Conservation (phyloP, 495 filamentous ascomycete genomes). For the Oidiodendron maius region DNA sequence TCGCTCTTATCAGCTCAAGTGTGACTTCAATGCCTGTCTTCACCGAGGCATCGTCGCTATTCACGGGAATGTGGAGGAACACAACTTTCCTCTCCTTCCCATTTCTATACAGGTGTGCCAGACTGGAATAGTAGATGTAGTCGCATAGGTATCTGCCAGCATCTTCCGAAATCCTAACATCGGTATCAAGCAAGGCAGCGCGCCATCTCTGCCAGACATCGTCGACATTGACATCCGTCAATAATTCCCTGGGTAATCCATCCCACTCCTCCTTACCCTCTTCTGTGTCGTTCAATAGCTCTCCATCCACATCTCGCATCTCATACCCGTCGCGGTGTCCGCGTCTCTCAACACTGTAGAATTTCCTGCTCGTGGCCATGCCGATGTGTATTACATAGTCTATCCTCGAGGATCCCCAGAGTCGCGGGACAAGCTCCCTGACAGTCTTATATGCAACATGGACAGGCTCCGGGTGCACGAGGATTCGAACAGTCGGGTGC, state of each 20-base stretch:
- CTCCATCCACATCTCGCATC: slow-evolving; percentile 61
- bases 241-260: slow-evolving; percentile 37
- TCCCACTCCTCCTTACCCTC: slow-evolving; percentile 37
- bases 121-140: slow-evolving; percentile 76
- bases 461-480: slow-evolving; percentile 54
- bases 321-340: slow-evolving; percentile 73
- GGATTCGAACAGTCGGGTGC: slow-evolving; percentile 24
- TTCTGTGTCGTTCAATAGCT: slow-evolving; percentile 24
- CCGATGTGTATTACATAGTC: slow-evolving; percentile 75
- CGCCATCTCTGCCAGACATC: slow-evolving; percentile 53
- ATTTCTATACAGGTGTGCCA: slow-evolving; percentile 46
- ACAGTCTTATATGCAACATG: slow-evolving; percentile 65
- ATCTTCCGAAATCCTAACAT: slow-evolving; percentile 63
- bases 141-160: slow-evolving; percentile 81
- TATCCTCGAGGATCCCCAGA: slow-evolving; percentile 42
- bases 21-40: slow-evolving; percentile 56
- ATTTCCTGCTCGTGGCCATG: slow-evolving; percentile 63
- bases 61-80: slow-evolving; percentile 75
- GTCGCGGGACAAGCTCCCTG: slow-evolving; percentile 50
- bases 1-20: slow-evolving; percentile 60
- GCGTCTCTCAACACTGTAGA: slow-evolving; percentile 64
- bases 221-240: slow-evolving; percentile 44
- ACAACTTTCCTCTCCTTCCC: slow-evolving; percentile 50
- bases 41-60: slow-evolving; percentile 47
- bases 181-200: slow-evolving; percentile 36